Evolutionary conservation across 2,329 filamentous ascomycete species (phyloP).

Genomic region (Tolypocladium album): DNA sequence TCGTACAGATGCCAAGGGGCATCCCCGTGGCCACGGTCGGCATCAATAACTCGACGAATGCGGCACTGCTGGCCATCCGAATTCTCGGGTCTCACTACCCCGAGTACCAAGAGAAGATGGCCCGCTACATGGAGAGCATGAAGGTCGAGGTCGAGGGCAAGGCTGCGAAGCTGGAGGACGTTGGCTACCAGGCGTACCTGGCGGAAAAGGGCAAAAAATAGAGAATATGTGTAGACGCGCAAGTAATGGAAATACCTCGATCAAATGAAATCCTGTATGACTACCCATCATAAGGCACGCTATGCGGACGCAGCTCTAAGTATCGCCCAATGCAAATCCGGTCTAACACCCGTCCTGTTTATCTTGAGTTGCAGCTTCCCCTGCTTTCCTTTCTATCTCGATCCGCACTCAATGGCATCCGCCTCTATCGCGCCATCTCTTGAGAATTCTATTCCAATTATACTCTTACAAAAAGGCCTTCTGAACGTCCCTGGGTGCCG

Average conservation of each 20-base stretch:
- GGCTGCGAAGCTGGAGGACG: slow-evolving; percentile 42
- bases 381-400: background rate
- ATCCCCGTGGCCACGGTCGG: slow-evolving; percentile 66
- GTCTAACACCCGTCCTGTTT: background rate
- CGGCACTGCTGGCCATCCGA: slow-evolving; percentile 58
- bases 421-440: background rate
- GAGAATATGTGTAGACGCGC: background rate
- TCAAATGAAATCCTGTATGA: background rate
- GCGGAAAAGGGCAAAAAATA: slow-evolving; percentile 21
- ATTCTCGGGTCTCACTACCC: slow-evolving; percentile 51
- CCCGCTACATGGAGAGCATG: slow-evolving; percentile 51
- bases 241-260: background rate
- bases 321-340: background rate
- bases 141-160: slow-evolving; percentile 54
- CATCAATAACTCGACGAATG: slow-evolving; percentile 73
- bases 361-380: background rate
- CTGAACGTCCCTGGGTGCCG: slow-evolving; percentile 12
- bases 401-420: background rate
- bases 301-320: background rate
- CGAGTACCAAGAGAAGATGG: slow-evolving; percentile 46
- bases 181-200: slow-evolving; percentile 47
- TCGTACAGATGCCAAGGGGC: slow-evolving; percentile 69
- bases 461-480: background rate
- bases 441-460: background rate
- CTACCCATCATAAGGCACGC: background rate